Conservation (phyloP, 1,284 basidiomycete genomes). For the Cutaneotrichosporon dermatis region DNA sequence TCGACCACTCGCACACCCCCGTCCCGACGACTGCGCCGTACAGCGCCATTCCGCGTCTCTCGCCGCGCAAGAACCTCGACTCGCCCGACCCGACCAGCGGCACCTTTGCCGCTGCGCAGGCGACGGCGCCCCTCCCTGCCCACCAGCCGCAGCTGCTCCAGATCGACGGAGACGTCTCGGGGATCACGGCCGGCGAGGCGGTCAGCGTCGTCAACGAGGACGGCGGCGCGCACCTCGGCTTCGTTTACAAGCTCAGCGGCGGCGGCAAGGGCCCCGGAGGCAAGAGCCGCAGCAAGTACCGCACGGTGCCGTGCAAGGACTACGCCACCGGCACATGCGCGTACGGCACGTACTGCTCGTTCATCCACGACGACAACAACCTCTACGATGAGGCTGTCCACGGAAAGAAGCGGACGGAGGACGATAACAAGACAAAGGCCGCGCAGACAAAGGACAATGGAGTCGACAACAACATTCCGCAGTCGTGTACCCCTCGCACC, state of each 20-base stretch:
- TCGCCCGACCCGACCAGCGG: conserved; percentile 31
- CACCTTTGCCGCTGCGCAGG: conserved; percentile 36
- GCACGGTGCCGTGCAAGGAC: conserved; percentile 46
- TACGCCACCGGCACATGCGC: conserved; percentile 41
- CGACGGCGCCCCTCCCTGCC: conserved; percentile 1
- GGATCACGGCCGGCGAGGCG: conserved; percentile 10
- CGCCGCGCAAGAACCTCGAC: not conserved
- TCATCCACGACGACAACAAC: conserved; percentile 36
- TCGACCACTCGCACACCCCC: conserved; percentile 12
- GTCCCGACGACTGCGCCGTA: not conserved
- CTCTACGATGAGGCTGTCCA: conserved; percentile 12
- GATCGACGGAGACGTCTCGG: conserved; percentile 8
- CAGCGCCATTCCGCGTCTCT: not conserved
- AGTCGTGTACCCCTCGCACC: no score
- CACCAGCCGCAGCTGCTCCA: not conserved
- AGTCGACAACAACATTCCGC: no score
- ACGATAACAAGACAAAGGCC: conserved; percentile 16
- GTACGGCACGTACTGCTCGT: conserved; percentile 48
- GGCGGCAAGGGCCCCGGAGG: conserved; percentile 46
- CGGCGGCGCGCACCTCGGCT: conserved; percentile 36
- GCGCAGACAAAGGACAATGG: not conserved
- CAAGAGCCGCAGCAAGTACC: conserved; percentile 42
- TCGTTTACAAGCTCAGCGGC: conserved; percentile 46
- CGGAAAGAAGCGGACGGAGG: conserved; percentile 2
- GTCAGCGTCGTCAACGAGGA: conserved; percentile 28